phyloP scores from a whole-genome alignment of 129 eudicot species.

The Smallanthus sonchifolius region DNA sequence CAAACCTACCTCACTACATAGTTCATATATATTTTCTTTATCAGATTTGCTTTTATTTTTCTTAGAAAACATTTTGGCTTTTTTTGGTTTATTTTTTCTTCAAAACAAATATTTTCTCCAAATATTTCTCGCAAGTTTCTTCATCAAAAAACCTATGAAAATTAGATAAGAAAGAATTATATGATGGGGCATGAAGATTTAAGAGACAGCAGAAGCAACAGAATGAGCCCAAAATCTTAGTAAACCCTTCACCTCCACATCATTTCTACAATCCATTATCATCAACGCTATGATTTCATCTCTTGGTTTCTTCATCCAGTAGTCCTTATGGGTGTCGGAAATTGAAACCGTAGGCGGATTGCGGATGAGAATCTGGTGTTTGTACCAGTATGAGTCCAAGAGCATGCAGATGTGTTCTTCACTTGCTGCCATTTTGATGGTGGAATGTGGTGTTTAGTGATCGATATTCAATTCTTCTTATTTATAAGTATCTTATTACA shows the following conservation, averaged over 20 bases:
- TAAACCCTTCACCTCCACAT: constrained; percentile 16
- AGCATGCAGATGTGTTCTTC: constrained; percentile 19
- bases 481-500: not conserved
- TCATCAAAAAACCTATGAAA: no score
- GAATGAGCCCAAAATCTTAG: constrained; percentile 19
- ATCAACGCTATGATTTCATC: not conserved
- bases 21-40: no score
- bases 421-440: not conserved
- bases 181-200: not conserved
- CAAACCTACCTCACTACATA: no score
- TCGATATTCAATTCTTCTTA: not conserved
- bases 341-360: not conserved
- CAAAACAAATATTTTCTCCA: no score
- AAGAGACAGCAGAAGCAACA: constrained; percentile 12
- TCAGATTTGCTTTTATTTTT: no score
- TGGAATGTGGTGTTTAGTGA: not conserved
- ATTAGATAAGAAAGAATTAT: no score
- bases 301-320: not conserved
- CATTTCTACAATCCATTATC: constrained; percentile 3
- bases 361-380: constrained; percentile 9
- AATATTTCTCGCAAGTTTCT: no score
- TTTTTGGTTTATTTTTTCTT: no score
- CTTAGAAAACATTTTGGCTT: no score
- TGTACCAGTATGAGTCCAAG: constrained; percentile 26
- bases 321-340: not conserved